Evolutionary conservation across 176 grass and related monocot species (phyloP).

Genomic region (Eleusine indica): DNA sequence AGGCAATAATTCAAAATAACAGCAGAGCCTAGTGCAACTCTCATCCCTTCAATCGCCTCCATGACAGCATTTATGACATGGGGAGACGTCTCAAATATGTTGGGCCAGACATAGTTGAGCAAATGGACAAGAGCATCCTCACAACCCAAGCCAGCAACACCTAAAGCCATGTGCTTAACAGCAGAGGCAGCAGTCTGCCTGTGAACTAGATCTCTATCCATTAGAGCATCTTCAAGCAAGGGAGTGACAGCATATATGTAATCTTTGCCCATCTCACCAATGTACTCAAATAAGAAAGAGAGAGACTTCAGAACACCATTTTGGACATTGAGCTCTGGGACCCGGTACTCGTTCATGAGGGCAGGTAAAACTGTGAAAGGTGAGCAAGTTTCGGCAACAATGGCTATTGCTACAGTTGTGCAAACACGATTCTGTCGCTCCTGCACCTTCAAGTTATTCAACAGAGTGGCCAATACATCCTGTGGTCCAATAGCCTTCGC

Average conservation of each 20-base stretch:
- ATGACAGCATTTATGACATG: slow-evolving; percentile 98
- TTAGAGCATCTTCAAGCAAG: slow-evolving; percentile 94
- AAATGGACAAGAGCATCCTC: slow-evolving; percentile 98
- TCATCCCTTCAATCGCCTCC: slow-evolving; percentile 96
- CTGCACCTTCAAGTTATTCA: slow-evolving; percentile 97
- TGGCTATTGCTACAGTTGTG: slow-evolving; percentile 93
- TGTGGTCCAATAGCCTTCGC: slow-evolving; percentile 96
- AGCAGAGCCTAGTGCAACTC: slow-evolving; percentile 87
- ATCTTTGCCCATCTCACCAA: slow-evolving; percentile 99
- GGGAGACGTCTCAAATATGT: slow-evolving; percentile 95
- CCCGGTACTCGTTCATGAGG: slow-evolving; percentile 94
- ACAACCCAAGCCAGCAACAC: slow-evolving; percentile 93
- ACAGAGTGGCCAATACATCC: slow-evolving; percentile 86
- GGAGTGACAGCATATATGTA: slow-evolving; percentile 97
- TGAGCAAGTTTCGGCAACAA: slow-evolving; percentile 96
- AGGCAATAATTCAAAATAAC: slow-evolving; percentile 94
- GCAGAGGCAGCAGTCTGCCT: slow-evolving; percentile 94
- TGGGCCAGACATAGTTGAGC: slow-evolving; percentile 93
- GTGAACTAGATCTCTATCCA: slow-evolving; percentile 97
- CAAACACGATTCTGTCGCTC: slow-evolving; percentile 97
- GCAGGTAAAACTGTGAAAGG: slow-evolving; percentile 94
- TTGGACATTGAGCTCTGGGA: slow-evolving; percentile 93
- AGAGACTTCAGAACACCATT: slow-evolving; percentile 98
- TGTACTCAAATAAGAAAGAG: slow-evolving; percentile 97
- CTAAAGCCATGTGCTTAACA: slow-evolving; percentile 93